Evolutionary conservation across 2,329 filamentous ascomycete genomes (phyloP).

Genomic region (Rutstroemia sp.): DNA sequence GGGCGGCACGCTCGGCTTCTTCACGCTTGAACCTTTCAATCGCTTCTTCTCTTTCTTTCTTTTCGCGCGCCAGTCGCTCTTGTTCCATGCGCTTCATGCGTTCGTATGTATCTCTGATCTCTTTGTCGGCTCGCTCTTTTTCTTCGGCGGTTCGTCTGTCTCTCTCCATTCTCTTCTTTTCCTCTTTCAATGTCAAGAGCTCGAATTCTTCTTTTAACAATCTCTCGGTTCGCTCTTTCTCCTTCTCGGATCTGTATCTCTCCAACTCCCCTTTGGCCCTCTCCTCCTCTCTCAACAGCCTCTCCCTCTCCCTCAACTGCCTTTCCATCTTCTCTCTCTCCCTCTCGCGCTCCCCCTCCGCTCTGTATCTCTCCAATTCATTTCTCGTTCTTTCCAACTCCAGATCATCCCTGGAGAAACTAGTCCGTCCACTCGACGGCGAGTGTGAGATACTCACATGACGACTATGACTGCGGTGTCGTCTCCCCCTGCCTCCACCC

Average conservation of each 20-base stretch:
- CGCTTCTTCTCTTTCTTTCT: conserved; percentile 41
- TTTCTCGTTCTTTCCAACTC: conserved; percentile 38
- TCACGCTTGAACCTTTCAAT: conserved; percentile 36
- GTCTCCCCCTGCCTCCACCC: not conserved
- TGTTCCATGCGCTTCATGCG: conserved; percentile 35
- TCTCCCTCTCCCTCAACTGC: not conserved
- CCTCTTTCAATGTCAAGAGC: not conserved
- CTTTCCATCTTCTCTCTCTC: not conserved
- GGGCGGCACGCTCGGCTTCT: conserved; percentile 21
- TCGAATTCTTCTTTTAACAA: conserved; percentile 3
- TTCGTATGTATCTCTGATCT: conserved; percentile 27
- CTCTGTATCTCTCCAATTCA: conserved; percentile 29
- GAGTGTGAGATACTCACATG: conserved; percentile 6
- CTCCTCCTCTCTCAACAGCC: not conserved
- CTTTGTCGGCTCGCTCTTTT: conserved; percentile 32
- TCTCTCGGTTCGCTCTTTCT: not conserved
- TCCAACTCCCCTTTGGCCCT: not conserved
- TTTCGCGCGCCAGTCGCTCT: conserved; percentile 37
- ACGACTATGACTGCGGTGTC: conserved; percentile 3
- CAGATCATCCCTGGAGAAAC: conserved; percentile 27
- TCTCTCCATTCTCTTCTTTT: conserved; percentile 5
- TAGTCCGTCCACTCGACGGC: not conserved
- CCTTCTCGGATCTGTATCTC: not conserved
- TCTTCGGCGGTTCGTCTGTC: conserved; percentile 4
- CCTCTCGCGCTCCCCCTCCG: not conserved